Evolutionary conservation across 2,329 filamentous ascomycete genomes (phyloP), one percentile per base, ranked within the genome.

Genomic region (Neopestalotiopsis sp.): DNA sequence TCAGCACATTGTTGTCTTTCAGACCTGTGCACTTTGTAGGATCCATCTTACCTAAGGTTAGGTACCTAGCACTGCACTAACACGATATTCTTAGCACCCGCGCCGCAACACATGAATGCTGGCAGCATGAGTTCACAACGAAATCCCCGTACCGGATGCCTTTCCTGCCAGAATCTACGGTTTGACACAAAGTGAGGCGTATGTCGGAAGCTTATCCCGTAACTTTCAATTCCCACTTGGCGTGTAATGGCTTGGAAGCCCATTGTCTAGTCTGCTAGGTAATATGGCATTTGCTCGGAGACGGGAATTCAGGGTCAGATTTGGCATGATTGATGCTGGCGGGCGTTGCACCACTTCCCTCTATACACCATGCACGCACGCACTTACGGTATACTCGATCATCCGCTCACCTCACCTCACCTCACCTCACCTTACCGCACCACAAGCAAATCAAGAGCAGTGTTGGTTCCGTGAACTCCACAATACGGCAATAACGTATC

Each of bases 171-270:
- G 24, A 12, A 30, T 9, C 57, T 28, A 14, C 17, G 57, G 24
- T 34, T 52, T 52, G 45, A 52, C 20, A n/a, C 45, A 52, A 14
- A 59, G 57, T 59, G 49, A 59, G 57, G n/a, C 57, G 30, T 59
- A 12, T 28, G 30, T 20, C 57, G 57, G 57, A 30, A 59, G 57
- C 57, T 34, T 30, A 20, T 34, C 57, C 57, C 57, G 45, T n/a
- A 52, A 20, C 45, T 52, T n/a, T 20, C 45, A 24, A 52, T 52
- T 52, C 45, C 45, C 45, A 52, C 45, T 24, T 10, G 45, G 45
- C 17, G 17, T 20, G n/a, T 52, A 9, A n/a, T 52, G 13, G 42
- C 42, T n/a, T 17, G 42, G 13, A n/a, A 20, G 42, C 9, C 17
- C 9, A 52, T 52, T n/a, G 17, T 52, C 45, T n/a, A n/a, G 14